These are phyloP conservation scores for Malbranchea cinnamomea DNA, from an alignment of 2,329 filamentous ascomycete genomes.

Conservation along the genomic window DNA sequence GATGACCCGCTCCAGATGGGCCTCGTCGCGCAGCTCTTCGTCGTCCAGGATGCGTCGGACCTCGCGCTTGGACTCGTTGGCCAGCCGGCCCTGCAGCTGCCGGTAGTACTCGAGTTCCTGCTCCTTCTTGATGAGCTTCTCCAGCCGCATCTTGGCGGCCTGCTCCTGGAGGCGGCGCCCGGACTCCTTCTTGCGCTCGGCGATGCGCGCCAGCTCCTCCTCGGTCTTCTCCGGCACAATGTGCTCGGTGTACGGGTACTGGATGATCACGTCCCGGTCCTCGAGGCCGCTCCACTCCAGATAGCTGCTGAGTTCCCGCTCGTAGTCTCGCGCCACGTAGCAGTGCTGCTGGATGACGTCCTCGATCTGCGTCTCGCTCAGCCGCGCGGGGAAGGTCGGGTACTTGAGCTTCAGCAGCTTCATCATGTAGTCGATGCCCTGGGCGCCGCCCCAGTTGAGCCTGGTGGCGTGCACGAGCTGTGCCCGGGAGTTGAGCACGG, in stretches of 20 bases:
- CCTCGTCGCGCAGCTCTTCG: constrained; percentile 85
- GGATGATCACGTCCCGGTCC: constrained; percentile 73
- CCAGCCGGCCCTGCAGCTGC: constrained; percentile 57
- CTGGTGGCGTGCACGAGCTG: constrained; percentile 73
- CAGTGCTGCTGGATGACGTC: constrained; percentile 77
- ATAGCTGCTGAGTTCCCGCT: constrained; percentile 58
- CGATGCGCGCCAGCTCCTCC: constrained; percentile 77
- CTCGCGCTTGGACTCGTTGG: constrained; percentile 78
- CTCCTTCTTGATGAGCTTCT: constrained; percentile 91
- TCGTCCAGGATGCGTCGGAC: constrained; percentile 70
- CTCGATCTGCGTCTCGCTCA: constrained; percentile 76
- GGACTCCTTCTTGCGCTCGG: constrained; percentile 89
- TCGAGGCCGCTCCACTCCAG: constrained; percentile 88
- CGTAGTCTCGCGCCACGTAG: constrained; percentile 75
- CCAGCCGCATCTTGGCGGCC: constrained; percentile 90
- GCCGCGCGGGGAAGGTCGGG: constrained; percentile 70
- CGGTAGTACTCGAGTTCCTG: constrained; percentile 91
- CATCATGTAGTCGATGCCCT: constrained; percentile 77
- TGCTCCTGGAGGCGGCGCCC: constrained; percentile 85
- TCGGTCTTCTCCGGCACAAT: constrained; percentile 81
- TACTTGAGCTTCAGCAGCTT: constrained; percentile 89
- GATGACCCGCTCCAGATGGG: constrained; percentile 66
- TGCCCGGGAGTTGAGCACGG: constrained; percentile 74
- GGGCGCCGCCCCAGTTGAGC: constrained; percentile 87
- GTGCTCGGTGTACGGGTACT: constrained; percentile 89